These are phyloP conservation scores for Isoetes taiwanensis DNA, from an alignment of 75 land plant species.

Conservation along the genomic window DNA sequence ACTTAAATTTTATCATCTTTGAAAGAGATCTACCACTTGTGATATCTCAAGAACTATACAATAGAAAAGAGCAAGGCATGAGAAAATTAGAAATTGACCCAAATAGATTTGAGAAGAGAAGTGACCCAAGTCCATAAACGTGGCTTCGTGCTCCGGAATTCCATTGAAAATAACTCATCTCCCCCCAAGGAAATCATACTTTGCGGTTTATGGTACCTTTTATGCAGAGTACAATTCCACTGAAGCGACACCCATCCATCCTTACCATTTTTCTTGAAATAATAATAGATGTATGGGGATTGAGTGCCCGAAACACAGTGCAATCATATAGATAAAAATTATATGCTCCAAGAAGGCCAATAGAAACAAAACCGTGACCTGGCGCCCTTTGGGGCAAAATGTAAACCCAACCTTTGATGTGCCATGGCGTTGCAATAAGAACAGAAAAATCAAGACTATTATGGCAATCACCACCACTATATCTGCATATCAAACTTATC, in stretches of 20 bases:
- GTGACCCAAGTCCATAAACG: slow-evolving; percentile 13
- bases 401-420: slow-evolving; percentile 63
- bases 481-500: no score
- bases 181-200: neutral
- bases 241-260: no score
- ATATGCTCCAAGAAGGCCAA: no score
- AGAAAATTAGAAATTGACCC: slow-evolving; percentile 32
- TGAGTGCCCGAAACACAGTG: no score
- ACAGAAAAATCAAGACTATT: slow-evolving; percentile 49
- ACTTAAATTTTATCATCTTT: no score
- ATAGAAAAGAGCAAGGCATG: neutral
- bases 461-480: slow-evolving; percentile 52
- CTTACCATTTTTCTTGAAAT: neutral
- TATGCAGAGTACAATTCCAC: no score
- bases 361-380: no score
- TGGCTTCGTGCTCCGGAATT: slow-evolving; percentile 10
- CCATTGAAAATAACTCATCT: neutral
- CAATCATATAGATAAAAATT: no score
- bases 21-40: no score
- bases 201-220: neutral
- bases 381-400: no score
- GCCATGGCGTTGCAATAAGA: slow-evolving; percentile 74
- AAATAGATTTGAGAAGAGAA: slow-evolving; percentile 41
- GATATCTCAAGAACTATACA: no score
- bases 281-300: slow-evolving; percentile 3